A percentile compares a stretch with the other conserved stretches of the same genome.
phyloP scores from a whole-genome alignment of 345 rosid genomes.

The Rhodamnia argentea region DNA sequence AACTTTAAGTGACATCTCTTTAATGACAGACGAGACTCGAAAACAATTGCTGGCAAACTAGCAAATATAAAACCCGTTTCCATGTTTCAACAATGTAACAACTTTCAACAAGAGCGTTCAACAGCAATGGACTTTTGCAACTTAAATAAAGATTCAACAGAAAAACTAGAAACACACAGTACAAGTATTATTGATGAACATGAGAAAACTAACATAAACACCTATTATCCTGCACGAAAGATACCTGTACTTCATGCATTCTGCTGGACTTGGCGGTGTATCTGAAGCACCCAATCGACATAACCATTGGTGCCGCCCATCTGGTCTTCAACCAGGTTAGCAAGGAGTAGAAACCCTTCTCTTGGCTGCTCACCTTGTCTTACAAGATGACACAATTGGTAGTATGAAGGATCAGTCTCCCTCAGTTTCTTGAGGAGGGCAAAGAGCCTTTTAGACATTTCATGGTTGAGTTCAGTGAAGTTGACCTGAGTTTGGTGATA shows the following conservation, averaged over 20 bases:
- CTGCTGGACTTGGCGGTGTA: conserved; percentile 89
- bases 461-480: conserved; percentile 47
- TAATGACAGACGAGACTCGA: neutral
- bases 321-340: conserved; percentile 81
- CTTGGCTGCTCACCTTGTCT: conserved; percentile 99
- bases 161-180: neutral
- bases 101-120: neutral
- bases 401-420: conserved; percentile 61
- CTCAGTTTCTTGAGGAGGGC: conserved; percentile 53
- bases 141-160: neutral
- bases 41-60: neutral
- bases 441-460: conserved; percentile 80
- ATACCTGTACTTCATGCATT: conserved; percentile 37
- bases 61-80: neutral
- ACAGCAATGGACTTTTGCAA: neutral
- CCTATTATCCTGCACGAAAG: neutral
- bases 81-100: neutral
- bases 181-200: neutral
- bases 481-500: conserved; percentile 41
- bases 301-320: conserved; percentile 67
- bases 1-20: neutral
- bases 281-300: conserved; percentile 72
- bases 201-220: neutral
- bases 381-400: conserved; percentile 64
- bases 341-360: conserved; percentile 77